Base-by-base conservation (phyloP, 495 filamentous ascomycete species). In the Tuber calosporum region DNA sequence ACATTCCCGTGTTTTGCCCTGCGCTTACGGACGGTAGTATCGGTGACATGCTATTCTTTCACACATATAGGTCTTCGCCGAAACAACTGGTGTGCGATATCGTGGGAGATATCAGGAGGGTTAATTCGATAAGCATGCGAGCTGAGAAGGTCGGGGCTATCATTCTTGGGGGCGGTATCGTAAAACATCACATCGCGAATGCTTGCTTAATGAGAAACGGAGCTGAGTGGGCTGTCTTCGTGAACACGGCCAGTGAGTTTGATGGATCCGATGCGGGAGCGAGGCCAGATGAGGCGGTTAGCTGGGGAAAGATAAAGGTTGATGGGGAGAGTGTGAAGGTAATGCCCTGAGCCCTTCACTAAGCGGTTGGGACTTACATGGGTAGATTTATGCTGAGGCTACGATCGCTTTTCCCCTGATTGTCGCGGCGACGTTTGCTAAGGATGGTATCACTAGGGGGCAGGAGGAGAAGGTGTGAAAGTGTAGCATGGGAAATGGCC, bases 151-250 rank as follows among this genome's bases (percentile, higher is more conserved):
- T 91, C 0, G 95, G 96, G 13, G 97, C 97, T 89, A 92, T 99
- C 74, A 93, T 99, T 69, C 85, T 99, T 1, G 95, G 96, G 1
- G 95, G 94, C 2, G 95, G 95, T 0, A 83, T 99, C 15, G 87
- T 99, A 72, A 99, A 99, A 84, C 95, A 99, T 79, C 95, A 98
- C 80, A 98, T 99, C 78, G 93, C 94, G 39, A 99, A 98, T 81
- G 95, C 96, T 4, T 95, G 92, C 79, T 81, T 99, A 78, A 98
- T 98, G 95, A 87, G 95, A 26, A 97, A 98, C 77, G 96, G 95
- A 0, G 95, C 95, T 15, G 95, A 99, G 82, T 92, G 90, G 75
- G 96, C 95, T 5, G 96, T 99, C 17, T 98, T 96, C 80, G 90
- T 99, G 79, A 98, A 99, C 82, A 97, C 96, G 1, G 95, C 88